Percentiles rank a stretch among this genome's conserved stretches.
phyloP scores from a whole-genome alignment of 129 eudicot genomes.

The Silybum marianum region DNA sequence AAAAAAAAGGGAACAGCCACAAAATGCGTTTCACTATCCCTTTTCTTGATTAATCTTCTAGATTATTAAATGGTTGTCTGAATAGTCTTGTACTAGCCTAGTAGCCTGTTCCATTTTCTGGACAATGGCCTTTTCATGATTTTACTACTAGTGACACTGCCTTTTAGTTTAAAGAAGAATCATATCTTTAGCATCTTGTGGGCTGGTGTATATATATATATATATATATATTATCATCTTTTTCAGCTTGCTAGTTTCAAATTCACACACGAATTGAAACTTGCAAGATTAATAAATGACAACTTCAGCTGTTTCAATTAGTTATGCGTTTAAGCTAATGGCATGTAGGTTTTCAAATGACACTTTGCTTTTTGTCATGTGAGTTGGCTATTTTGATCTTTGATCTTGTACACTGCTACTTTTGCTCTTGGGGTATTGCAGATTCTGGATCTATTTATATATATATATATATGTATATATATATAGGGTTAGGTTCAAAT shows the following conservation, averaged over 20 bases:
- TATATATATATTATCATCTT: not conserved
- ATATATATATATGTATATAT: no score
- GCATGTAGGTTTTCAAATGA: not conserved
- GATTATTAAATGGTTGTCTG: not conserved
- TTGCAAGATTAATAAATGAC: not conserved
- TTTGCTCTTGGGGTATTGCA: no score
- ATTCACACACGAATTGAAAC: not conserved
- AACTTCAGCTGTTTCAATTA: not conserved
- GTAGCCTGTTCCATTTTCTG: not conserved
- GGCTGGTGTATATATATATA: no score
- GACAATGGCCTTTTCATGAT: not conserved
- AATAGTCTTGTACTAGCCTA: not conserved
- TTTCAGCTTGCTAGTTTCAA: not conserved
- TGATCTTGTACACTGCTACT: not conserved
- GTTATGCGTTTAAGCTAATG: not conserved
- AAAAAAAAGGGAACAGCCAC: no score
- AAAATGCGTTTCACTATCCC: no score
- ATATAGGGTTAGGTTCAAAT: no score
- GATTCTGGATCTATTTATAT: no score
- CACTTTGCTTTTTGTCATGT: not conserved
- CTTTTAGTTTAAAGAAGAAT: not conserved
- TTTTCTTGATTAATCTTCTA: not conserved
- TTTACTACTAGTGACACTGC: constrained; percentile 11
- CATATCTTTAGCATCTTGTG: not conserved
- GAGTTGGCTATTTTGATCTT: not conserved